A percentile compares a stretch with the other conserved stretches of the same genome.
Evolutionary conservation across 2,329 filamentous ascomycete genomes (phyloP).

Genomic region (Chaetothyriales sp.): DNA sequence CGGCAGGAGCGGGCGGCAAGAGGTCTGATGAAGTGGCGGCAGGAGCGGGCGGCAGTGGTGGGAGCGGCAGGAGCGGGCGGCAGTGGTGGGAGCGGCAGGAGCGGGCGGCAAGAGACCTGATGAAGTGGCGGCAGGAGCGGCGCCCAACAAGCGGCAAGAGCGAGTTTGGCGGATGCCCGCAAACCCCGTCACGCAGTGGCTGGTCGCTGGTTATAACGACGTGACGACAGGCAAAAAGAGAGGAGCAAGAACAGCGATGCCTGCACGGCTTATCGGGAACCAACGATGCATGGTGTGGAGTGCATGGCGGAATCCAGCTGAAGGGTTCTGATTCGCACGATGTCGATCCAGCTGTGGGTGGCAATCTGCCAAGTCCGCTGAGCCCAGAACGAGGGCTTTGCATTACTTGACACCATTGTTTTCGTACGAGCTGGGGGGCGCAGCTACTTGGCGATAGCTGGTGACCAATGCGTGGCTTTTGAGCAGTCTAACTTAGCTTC

Average conservation of each 20-base stretch:
- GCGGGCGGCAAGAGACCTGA: neutral
- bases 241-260: neutral
- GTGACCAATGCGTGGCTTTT: neutral
- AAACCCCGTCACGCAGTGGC: neutral
- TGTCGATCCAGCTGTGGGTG: neutral
- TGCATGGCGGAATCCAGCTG: neutral
- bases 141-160: neutral
- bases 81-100: neutral
- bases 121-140: neutral
- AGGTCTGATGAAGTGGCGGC: neutral
- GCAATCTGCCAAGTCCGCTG: neutral
- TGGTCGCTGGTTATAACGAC: neutral
- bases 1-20: neutral
- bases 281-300: neutral
- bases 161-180: neutral
- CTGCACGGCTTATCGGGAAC: neutral
- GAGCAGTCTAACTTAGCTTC: neutral
- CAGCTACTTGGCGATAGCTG: neutral
- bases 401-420: too few relatives aligned
- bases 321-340: neutral
- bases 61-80: neutral
- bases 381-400: neutral
- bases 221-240: neutral
- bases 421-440: too few relatives aligned
- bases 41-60: neutral